phyloP scores from a whole-genome alignment of 345 rosid genomes.

The Psidium friedrichsthalianum region DNA sequence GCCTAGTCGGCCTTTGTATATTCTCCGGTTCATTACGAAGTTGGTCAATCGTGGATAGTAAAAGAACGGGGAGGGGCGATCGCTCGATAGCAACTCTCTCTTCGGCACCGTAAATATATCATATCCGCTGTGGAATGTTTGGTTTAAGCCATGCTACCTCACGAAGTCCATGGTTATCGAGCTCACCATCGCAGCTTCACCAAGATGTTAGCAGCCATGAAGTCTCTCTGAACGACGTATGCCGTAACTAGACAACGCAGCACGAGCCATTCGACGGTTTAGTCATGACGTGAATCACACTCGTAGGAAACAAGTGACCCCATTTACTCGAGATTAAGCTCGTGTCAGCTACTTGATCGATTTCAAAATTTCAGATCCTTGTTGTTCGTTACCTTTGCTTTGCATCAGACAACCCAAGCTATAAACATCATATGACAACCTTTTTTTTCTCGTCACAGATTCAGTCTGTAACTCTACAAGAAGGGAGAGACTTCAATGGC shows the following conservation, averaged over 20 bases:
- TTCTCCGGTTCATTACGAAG: not conserved
- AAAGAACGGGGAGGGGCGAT: not conserved
- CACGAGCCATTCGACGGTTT: not conserved
- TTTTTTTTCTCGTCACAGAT: not conserved
- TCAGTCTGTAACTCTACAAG: not conserved
- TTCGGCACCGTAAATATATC: not conserved
- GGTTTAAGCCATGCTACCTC: not conserved
- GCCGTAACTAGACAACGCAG: rapidly evolving
- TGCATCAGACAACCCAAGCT: not conserved
- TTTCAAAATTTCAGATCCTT: not conserved
- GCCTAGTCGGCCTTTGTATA: not conserved
- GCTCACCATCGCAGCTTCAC: rapidly evolving
- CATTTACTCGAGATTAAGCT: not conserved
- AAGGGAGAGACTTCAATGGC: not conserved
- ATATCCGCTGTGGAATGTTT: not conserved
- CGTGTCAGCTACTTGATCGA: not conserved
- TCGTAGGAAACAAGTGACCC: not conserved
- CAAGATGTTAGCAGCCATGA: rapidly evolving
- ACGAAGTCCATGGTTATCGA: not conserved
- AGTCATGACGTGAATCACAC: not conserved
- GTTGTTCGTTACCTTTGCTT: not conserved
- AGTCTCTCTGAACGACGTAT: rapidly evolving
- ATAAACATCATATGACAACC: not conserved
- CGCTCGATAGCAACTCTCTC: not conserved
- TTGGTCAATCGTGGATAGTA: not conserved